Evolutionary conservation across 495 filamentous ascomycete species (phyloP).

Genomic region (Clohesyomyces aquaticus): DNA sequence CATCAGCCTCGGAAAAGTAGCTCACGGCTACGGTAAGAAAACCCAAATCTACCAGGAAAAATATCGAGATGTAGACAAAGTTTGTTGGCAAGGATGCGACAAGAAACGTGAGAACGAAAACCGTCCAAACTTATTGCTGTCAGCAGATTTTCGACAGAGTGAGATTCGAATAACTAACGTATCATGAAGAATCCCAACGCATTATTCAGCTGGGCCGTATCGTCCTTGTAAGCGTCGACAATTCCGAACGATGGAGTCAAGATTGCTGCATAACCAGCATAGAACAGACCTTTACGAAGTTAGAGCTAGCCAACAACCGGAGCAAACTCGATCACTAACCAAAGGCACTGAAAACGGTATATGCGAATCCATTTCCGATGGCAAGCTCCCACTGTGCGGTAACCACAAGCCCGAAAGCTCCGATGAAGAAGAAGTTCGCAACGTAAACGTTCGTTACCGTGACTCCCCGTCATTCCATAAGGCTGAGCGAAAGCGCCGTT

Average conservation of each 20-base stretch:
- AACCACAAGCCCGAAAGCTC: constrained; percentile 54
- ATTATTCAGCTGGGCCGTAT: constrained; percentile 52
- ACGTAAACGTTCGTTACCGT: too few relatives aligned
- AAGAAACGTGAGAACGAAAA: constrained; percentile 54
- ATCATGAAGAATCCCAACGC: constrained; percentile 54
- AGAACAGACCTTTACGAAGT: constrained; percentile 49
- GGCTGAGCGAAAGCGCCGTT: too few relatives aligned
- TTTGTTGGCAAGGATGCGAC: constrained; percentile 54
- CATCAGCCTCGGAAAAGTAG: constrained; percentile 54
- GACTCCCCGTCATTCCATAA: too few relatives aligned
- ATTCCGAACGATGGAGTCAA: constrained; percentile 50
- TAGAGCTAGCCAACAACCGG: neutral
- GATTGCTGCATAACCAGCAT: constrained; percentile 41
- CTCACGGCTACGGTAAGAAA: constrained; percentile 53
- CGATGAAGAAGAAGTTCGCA: constrained; percentile 60
- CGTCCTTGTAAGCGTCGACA: constrained; percentile 48
- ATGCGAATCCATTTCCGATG: constrained; percentile 55
- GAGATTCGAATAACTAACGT: neutral
- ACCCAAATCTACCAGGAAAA: constrained; percentile 52
- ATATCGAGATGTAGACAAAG: too few relatives aligned
- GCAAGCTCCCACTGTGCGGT: constrained; percentile 58
- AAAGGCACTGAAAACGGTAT: constrained; percentile 57
- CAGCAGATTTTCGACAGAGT: neutral
- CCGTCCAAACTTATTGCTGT: constrained; percentile 48
- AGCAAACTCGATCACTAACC: constrained; percentile 21